A percentile compares a stretch with the other conserved stretches of the same genome.
Conservation (phyloP, 306 rosid genomes). For the Sindora glabra region DNA sequence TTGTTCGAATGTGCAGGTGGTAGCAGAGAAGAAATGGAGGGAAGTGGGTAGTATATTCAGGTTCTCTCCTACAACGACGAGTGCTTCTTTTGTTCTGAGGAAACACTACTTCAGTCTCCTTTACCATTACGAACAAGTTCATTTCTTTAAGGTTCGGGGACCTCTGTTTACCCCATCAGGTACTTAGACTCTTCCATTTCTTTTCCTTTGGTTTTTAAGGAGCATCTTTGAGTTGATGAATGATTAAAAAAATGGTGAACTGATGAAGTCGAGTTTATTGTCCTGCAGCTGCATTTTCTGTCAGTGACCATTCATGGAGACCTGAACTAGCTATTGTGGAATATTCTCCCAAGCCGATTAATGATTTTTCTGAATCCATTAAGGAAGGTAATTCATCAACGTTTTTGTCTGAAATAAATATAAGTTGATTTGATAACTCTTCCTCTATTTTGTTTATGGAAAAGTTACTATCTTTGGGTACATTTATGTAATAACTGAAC, state of each 20-base stretch:
- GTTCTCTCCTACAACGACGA: constrained; percentile 83
- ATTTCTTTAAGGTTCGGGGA: constrained; percentile 60
- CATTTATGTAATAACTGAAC: no score
- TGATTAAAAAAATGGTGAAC: no score
- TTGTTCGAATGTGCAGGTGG: constrained; percentile 68
- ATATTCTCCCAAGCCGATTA: constrained; percentile 49
- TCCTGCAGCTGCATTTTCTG: constrained; percentile 42
- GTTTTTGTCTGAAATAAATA: neutral
- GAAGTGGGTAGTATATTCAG: constrained; percentile 79
- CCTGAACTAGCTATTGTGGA: constrained; percentile 65
- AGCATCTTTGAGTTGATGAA: no score
- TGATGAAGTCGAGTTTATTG: neutral
- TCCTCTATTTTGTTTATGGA: no score
- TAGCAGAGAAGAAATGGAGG: constrained; percentile 97
- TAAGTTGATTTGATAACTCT: neutral
- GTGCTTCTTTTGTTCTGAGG: constrained; percentile 87
- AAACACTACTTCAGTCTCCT: constrained; percentile 81
- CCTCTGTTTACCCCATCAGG: constrained; percentile 56
- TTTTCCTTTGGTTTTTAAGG: neutral
- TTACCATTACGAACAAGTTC: constrained; percentile 81
- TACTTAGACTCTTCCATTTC: neutral
- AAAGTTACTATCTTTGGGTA: neutral
- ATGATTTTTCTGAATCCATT: constrained; percentile 20
- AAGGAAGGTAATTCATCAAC: constrained; percentile 35
- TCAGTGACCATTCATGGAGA: constrained; percentile 41